Evolutionary conservation across 345 rosid genomes (phyloP).

Genomic region (Excoecaria cochinchinensis): DNA sequence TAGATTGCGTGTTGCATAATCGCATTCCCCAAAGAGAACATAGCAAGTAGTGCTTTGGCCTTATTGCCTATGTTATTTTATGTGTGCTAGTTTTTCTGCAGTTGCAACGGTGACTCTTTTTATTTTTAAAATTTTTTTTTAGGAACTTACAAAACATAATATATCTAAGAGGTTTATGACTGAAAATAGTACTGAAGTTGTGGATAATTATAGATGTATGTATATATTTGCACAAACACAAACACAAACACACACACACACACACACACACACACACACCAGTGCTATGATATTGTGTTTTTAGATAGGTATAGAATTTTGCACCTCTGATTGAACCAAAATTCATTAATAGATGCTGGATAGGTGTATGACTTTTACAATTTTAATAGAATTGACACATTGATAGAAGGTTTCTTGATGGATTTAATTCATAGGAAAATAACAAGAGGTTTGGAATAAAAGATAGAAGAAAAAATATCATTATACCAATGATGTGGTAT

Average conservation of each 20-base stretch:
- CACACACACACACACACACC: no score
- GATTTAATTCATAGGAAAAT: neutral
- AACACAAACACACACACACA: no score
- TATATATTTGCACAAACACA: no score
- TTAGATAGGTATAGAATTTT: neutral
- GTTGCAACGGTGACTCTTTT: neutral
- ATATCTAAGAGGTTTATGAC: neutral
- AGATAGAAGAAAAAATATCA: neutral
- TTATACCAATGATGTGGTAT: neutral
- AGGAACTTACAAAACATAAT: neutral
- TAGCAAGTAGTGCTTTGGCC: constrained; percentile 58
- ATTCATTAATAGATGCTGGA: neutral
- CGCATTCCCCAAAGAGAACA: constrained; percentile 92
- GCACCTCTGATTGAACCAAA: neutral
- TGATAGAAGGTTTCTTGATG: neutral
- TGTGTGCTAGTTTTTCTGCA: constrained; percentile 6
- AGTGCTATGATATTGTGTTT: neutral
- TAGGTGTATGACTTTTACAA: neutral
- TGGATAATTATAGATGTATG: neutral
- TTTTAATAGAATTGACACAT: neutral
- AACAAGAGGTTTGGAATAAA: neutral
- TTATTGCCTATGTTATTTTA: constrained; percentile 13
- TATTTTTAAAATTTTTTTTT: neutral
- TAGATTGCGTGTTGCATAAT: constrained; percentile 85
- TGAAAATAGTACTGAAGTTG: neutral